Base-by-base conservation (phyloP, 148 eudicot species). In the Chenopodium album region DNA sequence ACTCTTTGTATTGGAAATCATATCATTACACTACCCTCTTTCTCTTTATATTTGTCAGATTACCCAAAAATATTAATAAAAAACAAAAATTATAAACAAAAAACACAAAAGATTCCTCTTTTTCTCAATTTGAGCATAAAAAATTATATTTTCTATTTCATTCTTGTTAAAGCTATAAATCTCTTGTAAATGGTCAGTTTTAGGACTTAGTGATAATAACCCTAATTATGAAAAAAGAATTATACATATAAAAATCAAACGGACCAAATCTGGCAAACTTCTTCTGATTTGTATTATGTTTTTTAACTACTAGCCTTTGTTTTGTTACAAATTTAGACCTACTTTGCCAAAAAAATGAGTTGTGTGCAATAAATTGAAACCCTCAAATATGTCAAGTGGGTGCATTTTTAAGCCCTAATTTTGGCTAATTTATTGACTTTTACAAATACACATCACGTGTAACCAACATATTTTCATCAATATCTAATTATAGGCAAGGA, bases 71-170 rank as follows among this genome's bases (percentile, higher is more conserved):
- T 23, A 44, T 11, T 17, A 34, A 3, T 32, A 31, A 32, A 23
- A 64, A 77, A 37, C 13, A 23, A 46, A 82, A 20, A 37, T 41
- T 26, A n/a, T 52, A 56, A 67, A 75, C 20, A 41, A 64, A 70
- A 12, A 54, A 8, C 10, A 31, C 71, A 82, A 87, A 75, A 84
- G 89, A 87, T 87, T 87, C 86, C 54, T 79, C 78, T 66, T 44
- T 65, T 73, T 50, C 20, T 37, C 56, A 4, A 59, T 46, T 44
- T 47, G 9, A 62, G 13, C 56, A 19, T 64, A 31, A 48, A 48
- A 12, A 0, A 4, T 50, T 74, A 31, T 23, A 20, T 65, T 41
- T 44, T 44, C 8, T 28, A 4, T 34, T 34, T 71, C 20, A 1
- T 56, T 64, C 0, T 26, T 11, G 13, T 50, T 11, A 50, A 48